Evolutionary conservation across 2,329 filamentous ascomycete species (phyloP).

Genomic region (Paraphaeosphaeria sporulosa): DNA sequence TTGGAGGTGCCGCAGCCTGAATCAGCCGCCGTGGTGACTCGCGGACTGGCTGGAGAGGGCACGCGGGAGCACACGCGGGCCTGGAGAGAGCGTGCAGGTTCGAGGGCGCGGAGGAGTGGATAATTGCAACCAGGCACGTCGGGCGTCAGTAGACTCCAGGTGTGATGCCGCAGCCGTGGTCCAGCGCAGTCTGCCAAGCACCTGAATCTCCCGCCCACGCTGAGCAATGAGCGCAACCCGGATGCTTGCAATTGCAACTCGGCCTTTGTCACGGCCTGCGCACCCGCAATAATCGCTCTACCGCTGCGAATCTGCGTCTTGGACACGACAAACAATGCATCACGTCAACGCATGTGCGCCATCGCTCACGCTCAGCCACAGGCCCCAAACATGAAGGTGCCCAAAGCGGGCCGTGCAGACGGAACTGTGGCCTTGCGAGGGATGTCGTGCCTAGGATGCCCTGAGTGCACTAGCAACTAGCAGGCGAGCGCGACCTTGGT

Average conservation of each 20-base stretch:
- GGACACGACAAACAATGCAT: background rate
- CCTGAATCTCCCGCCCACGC: background rate
- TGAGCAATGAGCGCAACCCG: background rate
- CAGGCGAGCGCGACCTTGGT: background rate
- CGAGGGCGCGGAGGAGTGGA: background rate
- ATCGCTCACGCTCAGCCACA: slow-evolving; percentile 5
- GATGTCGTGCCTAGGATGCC: background rate
- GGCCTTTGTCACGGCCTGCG: background rate
- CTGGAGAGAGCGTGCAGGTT: background rate
- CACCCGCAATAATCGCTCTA: background rate
- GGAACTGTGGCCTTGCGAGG: background rate
- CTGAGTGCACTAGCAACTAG: background rate
- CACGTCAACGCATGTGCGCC: background rate
- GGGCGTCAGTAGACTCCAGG: background rate
- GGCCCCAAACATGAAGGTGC: background rate
- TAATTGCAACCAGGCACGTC: background rate
- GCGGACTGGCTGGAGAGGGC: slow-evolving; percentile 1
- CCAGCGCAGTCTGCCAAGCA: slow-evolving; percentile 2
- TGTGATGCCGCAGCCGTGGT: background rate
- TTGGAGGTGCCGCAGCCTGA: slow-evolving; percentile 4
- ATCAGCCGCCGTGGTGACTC: slow-evolving; percentile 7
- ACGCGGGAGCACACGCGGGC: slow-evolving; percentile 1
- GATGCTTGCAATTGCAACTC: background rate
- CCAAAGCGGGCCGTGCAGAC: slow-evolving; percentile 12
- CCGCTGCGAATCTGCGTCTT: no score